Evolutionary conservation across 2,329 filamentous ascomycete species (phyloP), one percentile per base, ranked within the genome.

Genomic region (Calonectria crousiana): DNA sequence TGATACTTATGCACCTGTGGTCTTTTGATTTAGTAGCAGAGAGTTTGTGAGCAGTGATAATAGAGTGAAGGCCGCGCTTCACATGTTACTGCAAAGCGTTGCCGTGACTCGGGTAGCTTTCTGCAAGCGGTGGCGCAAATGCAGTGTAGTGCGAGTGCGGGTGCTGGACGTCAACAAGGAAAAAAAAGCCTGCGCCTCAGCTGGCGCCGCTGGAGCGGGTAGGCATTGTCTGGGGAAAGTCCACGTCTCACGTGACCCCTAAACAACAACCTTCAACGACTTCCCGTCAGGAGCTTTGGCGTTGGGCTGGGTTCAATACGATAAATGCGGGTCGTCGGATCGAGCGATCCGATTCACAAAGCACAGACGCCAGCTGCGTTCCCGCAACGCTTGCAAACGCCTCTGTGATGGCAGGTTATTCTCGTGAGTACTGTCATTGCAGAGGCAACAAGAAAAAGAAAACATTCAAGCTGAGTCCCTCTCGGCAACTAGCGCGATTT

Each of bases 1-100:
- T 84, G 82, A 84, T 84, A 84, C 83, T 82, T 83, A 84, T 84
- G 84, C 83, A 85, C 84, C 84, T 85, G 77, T 81, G 73, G 75
- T 75, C 82, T 82, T 82, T 49, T 23, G 74, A 82, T 82, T 82
- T 65, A 65, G 60, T 49, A 81, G 78, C 77, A 81, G 74, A 77
- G 64, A 62, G 67, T 72, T 67, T 56, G 65, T 72, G 28, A 74
- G 70, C 75, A 76, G 66, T 65, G 41, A 68, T 11, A 62, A 58
- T 38, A 53, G 34, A 41, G 26, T 36, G 18, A 53, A 30, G 41
- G 28, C n/a, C 10, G 30, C 51, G 73, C 64, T 79, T 79, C 66
- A 80, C 78, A 80, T 79, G 72, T 67, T 76, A 79, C n/a, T 58
- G 60, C 44, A 56, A 26, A 71, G 74, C 72, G 66, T 41, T 70